Evolutionary conservation across 345 rosid genomes (phyloP).

Genomic region (Dimocarpus longan): DNA sequence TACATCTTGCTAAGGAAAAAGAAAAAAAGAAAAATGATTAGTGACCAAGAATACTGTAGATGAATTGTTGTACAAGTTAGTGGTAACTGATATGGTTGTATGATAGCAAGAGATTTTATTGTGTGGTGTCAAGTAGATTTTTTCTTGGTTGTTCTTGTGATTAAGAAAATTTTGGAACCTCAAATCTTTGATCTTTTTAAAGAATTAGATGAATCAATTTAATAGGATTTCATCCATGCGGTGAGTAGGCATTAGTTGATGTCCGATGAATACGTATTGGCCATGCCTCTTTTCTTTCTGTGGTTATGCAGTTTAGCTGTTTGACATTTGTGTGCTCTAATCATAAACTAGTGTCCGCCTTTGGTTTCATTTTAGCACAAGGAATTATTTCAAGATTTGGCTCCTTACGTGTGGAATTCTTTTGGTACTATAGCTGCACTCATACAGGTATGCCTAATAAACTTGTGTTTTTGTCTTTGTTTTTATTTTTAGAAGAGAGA

Average conservation of each 20-base stretch:
- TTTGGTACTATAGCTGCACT: slow-evolving; percentile 55
- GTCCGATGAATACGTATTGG: slow-evolving; percentile 2
- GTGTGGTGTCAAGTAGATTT: neutral
- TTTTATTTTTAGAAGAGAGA: slow-evolving; percentile 75
- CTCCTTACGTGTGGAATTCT: slow-evolving; percentile 51
- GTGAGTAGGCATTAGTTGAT: slow-evolving; percentile 7
- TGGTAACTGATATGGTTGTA: neutral
- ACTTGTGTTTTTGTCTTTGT: slow-evolving; percentile 37
- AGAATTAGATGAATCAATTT: neutral
- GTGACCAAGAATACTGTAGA: neutral
- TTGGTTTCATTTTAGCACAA: slow-evolving; percentile 41
- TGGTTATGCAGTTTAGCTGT: slow-evolving; percentile 34
- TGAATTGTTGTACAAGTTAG: neutral
- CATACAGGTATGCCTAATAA: slow-evolving; percentile 46
- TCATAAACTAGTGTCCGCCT: slow-evolving; percentile 38
- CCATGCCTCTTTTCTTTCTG: slow-evolving; percentile 14
- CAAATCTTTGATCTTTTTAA: neutral
- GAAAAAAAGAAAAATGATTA: neutral
- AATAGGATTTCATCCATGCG: slow-evolving; percentile 4
- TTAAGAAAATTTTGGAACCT: neutral
- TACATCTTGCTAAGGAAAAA: too few species aligned
- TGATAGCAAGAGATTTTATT: neutral
- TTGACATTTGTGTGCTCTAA: slow-evolving; percentile 29
- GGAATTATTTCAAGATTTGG: slow-evolving; percentile 54
- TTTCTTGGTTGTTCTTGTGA: too few species aligned